Evolutionary conservation across 164 flowering plant genomes (phyloP).

Genomic region (Nymphaea colorata): DNA sequence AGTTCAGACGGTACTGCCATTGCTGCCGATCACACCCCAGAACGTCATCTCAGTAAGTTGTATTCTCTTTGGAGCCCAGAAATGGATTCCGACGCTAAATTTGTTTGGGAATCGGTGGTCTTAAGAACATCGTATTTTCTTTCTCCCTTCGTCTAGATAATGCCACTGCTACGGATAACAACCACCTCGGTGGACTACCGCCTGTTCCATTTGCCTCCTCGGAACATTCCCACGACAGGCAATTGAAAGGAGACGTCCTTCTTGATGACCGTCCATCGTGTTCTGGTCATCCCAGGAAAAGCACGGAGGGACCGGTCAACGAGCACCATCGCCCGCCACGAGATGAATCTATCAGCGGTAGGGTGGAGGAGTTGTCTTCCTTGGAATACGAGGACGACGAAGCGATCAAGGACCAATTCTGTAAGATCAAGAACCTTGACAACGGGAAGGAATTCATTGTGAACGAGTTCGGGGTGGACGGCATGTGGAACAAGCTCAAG

Average conservation of each 20-base stretch:
- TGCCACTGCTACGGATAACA: not conserved
- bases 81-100: too few relatives aligned
- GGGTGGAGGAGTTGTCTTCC: not conserved
- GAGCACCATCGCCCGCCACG: not conserved
- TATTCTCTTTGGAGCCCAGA: too few relatives aligned
- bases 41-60: not conserved
- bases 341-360: not conserved
- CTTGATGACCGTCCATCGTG: conserved; percentile 5
- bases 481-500: conserved; percentile 70
- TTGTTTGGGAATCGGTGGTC: too few relatives aligned
- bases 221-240: not conserved
- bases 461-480: conserved; percentile 80
- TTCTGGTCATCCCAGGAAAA: not conserved
- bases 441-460: conserved; percentile 94
- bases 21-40: not conserved
- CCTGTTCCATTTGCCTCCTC: too few relatives aligned
- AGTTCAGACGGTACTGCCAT: conserved; percentile 32
- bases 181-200: not conserved
- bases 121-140: too few relatives aligned
- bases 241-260: not conserved
- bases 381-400: not conserved
- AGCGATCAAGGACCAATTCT: conserved; percentile 6
- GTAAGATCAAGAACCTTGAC: conserved; percentile 81
- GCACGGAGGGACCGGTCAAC: not conserved
- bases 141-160: not conserved